Evolutionary conservation across 2,329 filamentous ascomycete genomes (phyloP), one percentile per base, ranked within the genome.

Genomic region (Neofusicoccum cordaticola): DNA sequence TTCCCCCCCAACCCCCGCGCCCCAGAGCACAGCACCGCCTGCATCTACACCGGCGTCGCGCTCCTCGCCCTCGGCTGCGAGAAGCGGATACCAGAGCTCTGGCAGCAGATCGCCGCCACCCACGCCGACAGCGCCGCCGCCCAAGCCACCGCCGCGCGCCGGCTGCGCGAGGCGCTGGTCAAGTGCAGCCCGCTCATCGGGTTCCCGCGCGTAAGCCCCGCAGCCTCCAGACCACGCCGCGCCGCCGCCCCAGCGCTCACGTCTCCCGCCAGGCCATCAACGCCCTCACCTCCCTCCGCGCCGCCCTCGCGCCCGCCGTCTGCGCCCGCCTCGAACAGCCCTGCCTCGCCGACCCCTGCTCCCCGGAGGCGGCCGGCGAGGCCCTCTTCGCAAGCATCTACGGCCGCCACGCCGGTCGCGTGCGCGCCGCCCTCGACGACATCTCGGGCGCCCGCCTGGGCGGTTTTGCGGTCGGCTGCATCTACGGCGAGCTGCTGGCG

Each of bases 401-500:
- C 31, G 64, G 64, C 8, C 66, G 51, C 34, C 66, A 67, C 31
- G 56, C 66, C 31, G 34, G 34, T 3, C 63, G 66, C 6, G 66
- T 67, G 27, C 63, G 62, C 6, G 19, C 22, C 17, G 52, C 35
- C 17, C 47, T 67, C 8, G 65, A 67, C 39, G 41, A 9, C 31
- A 62, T 58, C 2, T 62, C 56, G 17, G 66, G 63, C 35, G 63
- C 48, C 11, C 50, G 44, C 19, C 41, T 67, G 22, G 66, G 66
- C 17, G 66, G 39, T 2, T 65, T 67, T 15, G 63, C 66, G 4
- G 52, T 63, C 2, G 1, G 27, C 31, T 67, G 66, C 39, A 60
- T 67, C 12, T 67, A 66, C 48, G 61, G 60, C 15, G 66, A 63
- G 42, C 39, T 67, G 44, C 44, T 64, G 35, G 63, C 44, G 15